phyloP scores from a whole-genome alignment of 179 eudicot genomes.

The Pouteria campechiana region DNA sequence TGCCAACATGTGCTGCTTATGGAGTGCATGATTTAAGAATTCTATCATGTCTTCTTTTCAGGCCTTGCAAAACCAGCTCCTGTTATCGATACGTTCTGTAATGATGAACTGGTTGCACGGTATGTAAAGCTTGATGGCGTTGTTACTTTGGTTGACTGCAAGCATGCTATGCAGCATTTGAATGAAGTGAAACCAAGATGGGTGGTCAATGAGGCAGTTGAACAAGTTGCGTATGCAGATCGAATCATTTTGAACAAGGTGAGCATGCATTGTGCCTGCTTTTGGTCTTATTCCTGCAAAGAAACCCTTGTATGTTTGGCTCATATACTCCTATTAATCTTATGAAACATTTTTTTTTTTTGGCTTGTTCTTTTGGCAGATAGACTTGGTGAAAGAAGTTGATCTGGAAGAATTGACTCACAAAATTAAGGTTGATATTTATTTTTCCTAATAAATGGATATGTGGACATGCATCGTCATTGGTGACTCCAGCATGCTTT shows the following conservation, averaged over 20 bases:
- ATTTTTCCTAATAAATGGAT: neutral
- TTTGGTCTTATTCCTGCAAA: neutral
- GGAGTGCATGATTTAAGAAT: neutral
- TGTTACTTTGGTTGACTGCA: constrained; percentile 87
- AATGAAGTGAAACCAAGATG: constrained; percentile 86
- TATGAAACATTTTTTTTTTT: neutral
- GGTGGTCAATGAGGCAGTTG: constrained; percentile 90
- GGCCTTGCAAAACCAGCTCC: constrained; percentile 99
- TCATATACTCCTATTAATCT: neutral
- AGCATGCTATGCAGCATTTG: constrained; percentile 71
- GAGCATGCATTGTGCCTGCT: no score
- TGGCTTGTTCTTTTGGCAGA: constrained; percentile 27
- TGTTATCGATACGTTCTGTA: constrained; percentile 88
- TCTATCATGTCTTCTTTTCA: constrained; percentile 12
- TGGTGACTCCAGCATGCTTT: neutral
- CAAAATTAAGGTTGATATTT: constrained; percentile 48
- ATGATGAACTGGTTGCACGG: constrained; percentile 72
- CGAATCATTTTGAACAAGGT: constrained; percentile 91
- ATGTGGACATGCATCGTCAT: neutral
- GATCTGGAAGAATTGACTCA: constrained; percentile 47
- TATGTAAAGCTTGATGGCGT: constrained; percentile 88
- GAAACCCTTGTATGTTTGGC: neutral
- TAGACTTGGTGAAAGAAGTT: constrained; percentile 56
- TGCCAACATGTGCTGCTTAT: neutral
- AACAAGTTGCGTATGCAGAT: constrained; percentile 96